Base-by-base conservation (phyloP, 768 basidiomycete genomes). In the Leucosporidium scottii region DNA sequence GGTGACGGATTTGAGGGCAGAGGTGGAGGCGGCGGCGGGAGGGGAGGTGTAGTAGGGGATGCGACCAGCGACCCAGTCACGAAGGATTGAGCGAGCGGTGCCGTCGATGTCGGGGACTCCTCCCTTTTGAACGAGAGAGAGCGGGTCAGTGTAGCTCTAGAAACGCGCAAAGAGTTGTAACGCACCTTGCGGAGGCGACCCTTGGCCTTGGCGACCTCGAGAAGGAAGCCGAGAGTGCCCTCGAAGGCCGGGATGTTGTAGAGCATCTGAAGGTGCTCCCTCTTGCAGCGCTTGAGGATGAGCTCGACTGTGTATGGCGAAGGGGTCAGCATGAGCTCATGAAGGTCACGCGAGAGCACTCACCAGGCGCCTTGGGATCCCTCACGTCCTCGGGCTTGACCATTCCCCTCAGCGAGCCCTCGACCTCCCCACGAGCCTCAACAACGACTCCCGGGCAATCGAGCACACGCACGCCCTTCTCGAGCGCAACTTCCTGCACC, bases 401-500 rank as follows among this genome's bases (percentile, higher is more conserved):
- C 69, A 68, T 67, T 6, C 72, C 68, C 61, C 66, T 68, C 49
- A 73, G 47, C 18, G 74, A 77, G 36, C 65, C 76, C 64, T 76
- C 74, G 57, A 73, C 65, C 68, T 77, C 78, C 17, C 74, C 75
- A 18, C 74, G 73, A 68, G 72, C 67, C 59, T 58, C 82, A 73
- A 96, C 91, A 2, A 99, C 89, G n/a, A 98, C 92, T 68, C 94
- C 96, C 1, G 96, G 94, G 48, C 93, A 97, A 78, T 98, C 96
- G 9, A 98, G 83, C 47, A 98, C 87, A 64, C 87, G 86, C 75
- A 99, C 83, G 0, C 93, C 92, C 54, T 92, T 89, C 77, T 98
- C 94, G 5, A 99, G 82, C 69, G 91, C 90, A 8, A 98, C 80
- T 10, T 89, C 90, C 78, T 99, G 93, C 23, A 96, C 81, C 34